A percentile compares a stretch with the other conserved stretches of the same genome.
Evolutionary conservation across 169 alveolate genomes (phyloP).

Genomic region (Plasmodium inui): DNA sequence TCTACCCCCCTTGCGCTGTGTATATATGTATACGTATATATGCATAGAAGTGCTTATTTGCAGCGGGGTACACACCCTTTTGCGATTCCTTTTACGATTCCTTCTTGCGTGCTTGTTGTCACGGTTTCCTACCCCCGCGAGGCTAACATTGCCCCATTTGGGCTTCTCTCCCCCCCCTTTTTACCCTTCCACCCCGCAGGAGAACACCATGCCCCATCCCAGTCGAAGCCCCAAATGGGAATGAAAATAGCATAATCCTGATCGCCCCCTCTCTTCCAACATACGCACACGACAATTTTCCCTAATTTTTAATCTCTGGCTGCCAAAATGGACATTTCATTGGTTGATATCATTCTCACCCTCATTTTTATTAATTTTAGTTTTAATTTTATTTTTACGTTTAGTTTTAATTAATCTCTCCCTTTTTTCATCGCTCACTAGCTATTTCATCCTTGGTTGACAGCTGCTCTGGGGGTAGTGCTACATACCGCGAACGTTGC

Average conservation of each 20-base stretch:
- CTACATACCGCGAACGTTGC: not conserved
- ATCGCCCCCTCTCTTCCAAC: not conserved
- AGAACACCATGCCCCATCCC: constrained; percentile 74
- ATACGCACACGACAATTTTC: not conserved
- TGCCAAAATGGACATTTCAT: not conserved
- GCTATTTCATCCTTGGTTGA: not conserved
- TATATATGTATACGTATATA: not conserved
- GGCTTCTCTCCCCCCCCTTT: not conserved
- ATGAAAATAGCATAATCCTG: constrained; percentile 62
- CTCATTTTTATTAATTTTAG: not conserved
- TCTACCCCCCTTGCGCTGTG: not conserved
- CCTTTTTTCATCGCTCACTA: not conserved
- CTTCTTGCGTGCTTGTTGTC: not conserved
- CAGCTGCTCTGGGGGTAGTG: not conserved
- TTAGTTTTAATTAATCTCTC: not conserved
- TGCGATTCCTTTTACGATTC: not conserved
- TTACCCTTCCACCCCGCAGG: constrained; percentile 15
- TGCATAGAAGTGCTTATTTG: not conserved
- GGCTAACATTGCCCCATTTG: not conserved
- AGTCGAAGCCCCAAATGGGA: constrained; percentile 70
- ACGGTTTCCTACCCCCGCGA: not conserved
- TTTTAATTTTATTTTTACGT: not conserved
- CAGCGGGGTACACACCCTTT: not conserved
- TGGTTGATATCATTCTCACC: not conserved
- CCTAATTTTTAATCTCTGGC: constrained; percentile 17